Conservation (phyloP, 2,329 filamentous ascomycete genomes). For the Hypoxylon sp. region DNA sequence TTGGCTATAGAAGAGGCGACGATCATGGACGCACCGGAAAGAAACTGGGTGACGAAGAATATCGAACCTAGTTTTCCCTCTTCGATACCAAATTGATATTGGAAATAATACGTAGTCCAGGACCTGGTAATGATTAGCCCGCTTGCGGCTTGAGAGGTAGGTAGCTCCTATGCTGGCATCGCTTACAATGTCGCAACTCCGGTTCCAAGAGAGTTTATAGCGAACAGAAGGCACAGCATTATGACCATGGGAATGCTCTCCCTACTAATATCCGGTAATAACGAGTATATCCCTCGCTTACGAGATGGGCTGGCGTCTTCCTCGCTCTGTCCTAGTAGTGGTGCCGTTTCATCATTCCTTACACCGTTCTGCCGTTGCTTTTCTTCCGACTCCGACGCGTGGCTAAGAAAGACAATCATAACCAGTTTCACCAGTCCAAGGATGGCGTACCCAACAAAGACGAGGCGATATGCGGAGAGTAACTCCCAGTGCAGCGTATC, state of each 20-base stretch:
- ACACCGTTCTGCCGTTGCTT: constrained; percentile 30
- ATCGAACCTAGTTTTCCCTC: constrained; percentile 61
- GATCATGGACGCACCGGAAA: constrained; percentile 61
- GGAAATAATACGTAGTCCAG: constrained; percentile 67
- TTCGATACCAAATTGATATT: constrained; percentile 56
- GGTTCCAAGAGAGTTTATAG: constrained; percentile 57
- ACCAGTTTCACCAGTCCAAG: constrained; percentile 66
- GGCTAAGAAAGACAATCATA: constrained; percentile 58
- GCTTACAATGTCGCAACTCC: constrained; percentile 72
- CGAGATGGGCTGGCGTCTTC: constrained; percentile 8
- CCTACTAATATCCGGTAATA: constrained; percentile 63
- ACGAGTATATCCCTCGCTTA: constrained; percentile 31
- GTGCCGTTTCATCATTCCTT: constrained; percentile 32
- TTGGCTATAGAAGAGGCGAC: constrained; percentile 63
- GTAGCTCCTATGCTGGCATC: too few relatives aligned
- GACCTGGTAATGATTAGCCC: constrained; percentile 53
- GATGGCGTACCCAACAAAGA: constrained; percentile 66
- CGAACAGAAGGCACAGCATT: constrained; percentile 67
- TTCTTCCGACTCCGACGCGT: constrained; percentile 46
- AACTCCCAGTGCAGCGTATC: constrained; percentile 38
- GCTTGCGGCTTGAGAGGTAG: constrained; percentile 39
- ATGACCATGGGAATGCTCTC: constrained; percentile 57
- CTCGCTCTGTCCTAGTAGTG: constrained; percentile 30
- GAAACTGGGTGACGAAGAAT: constrained; percentile 62
- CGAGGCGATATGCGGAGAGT: constrained; percentile 41